Conservation (phyloP, 2,329 filamentous ascomycete genomes). For the Diaporthe aspalathi region DNA sequence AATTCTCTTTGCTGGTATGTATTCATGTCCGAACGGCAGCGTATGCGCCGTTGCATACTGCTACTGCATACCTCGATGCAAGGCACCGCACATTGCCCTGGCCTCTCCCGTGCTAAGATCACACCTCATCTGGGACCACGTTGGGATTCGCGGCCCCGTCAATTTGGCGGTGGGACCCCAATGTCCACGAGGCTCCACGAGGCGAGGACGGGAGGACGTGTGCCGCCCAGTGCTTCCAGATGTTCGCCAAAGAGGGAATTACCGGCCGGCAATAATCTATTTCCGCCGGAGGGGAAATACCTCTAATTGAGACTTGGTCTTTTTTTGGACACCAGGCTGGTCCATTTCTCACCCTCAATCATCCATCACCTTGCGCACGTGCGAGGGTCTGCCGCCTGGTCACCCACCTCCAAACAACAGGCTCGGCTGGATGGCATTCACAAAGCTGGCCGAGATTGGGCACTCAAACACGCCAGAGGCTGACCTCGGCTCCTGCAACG, state of each 20-base stretch:
- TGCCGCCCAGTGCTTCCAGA: slow-evolving; percentile 11
- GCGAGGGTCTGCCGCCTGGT: neutral
- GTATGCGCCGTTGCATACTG: too few species aligned
- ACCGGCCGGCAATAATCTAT: neutral
- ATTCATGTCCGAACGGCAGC: too few species aligned
- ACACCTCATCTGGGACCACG: slow-evolving; percentile 1
- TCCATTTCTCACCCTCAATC: neutral
- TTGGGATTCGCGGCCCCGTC: neutral
- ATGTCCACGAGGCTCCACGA: neutral
- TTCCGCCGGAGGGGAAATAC: neutral
- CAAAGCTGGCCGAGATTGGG: neutral
- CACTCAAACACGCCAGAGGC: neutral
- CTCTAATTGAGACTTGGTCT: neutral
- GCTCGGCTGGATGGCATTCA: neutral
- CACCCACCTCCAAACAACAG: neutral
- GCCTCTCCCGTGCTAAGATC: neutral
- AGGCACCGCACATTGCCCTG: neutral
- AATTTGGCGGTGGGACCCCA: slow-evolving; percentile 3
- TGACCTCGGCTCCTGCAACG: neutral
- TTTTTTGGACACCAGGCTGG: neutral
- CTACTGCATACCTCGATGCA: neutral
- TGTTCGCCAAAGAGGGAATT: neutral
- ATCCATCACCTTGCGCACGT: neutral
- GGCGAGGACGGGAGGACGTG: slow-evolving; percentile 14
- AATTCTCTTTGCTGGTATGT: neutral